Evolutionary conservation across 495 filamentous ascomycete genomes (phyloP).

Genomic region (Talaromyces wortmannii): DNA sequence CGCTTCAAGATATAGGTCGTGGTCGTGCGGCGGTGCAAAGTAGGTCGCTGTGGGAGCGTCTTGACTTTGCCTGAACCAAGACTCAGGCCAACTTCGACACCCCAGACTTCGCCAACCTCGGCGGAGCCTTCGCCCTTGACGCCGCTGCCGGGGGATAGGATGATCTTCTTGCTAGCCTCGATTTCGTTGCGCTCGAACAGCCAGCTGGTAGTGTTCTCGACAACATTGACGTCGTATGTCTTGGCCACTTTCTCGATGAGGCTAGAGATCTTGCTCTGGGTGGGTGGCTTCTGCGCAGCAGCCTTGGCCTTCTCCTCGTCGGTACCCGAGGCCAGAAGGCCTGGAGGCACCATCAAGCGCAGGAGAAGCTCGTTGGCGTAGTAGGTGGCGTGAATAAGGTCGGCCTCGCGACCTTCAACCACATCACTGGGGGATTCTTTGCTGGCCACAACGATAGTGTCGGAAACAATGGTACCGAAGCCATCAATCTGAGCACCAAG

Average conservation of each 20-base stretch:
- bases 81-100: conserved; percentile 90
- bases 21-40: conserved; percentile 84
- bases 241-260: conserved; percentile 89
- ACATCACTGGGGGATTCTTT: conserved; percentile 50
- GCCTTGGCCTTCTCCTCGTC: conserved; percentile 96
- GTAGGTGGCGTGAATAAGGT: conserved; percentile 84
- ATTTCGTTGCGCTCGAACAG: conserved; percentile 94
- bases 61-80: conserved; percentile 92
- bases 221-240: conserved; percentile 82
- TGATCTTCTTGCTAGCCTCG: conserved; percentile 97
- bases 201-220: conserved; percentile 98
- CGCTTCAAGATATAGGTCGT: conserved; percentile 89
- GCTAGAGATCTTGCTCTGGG: conserved; percentile 76
- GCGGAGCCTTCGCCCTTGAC: conserved; percentile 87
- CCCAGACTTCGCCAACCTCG: conserved; percentile 94
- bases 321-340: conserved; percentile 71
- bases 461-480: conserved; percentile 92
- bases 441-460: conserved; percentile 68
- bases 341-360: conserved; percentile 82
- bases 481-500: conserved; percentile 97
- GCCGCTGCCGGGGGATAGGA: conserved; percentile 74
- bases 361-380: conserved; percentile 94
- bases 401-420: conserved; percentile 67
- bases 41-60: conserved; percentile 76
- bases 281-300: conserved; percentile 67